phyloP scores from a whole-genome alignment of 1,284 basidiomycete genomes.

The Tetrapyrgos nigripes region DNA sequence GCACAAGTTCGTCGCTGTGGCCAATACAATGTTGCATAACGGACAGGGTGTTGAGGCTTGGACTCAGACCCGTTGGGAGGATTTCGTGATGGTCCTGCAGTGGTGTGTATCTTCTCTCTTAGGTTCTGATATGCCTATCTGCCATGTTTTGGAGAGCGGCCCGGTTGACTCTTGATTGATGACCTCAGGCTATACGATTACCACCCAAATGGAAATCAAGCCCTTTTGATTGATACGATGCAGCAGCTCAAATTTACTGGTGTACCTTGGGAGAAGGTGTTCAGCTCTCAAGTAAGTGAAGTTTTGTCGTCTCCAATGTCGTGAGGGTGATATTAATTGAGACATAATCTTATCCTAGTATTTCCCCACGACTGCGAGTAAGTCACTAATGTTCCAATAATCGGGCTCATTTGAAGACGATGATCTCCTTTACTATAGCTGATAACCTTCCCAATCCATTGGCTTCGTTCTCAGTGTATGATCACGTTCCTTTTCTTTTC shows the following conservation, averaged over 20 bases:
- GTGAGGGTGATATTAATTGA: not conserved
- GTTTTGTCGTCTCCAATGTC: not conserved
- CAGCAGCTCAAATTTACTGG: conserved; percentile 56
- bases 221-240: conserved; percentile 60
- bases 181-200: conserved; percentile 59
- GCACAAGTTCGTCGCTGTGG: conserved; percentile 58
- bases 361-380: not conserved
- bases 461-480: conserved; percentile 15
- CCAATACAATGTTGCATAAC: conserved; percentile 60
- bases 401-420: not conserved
- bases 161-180: no score
- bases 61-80: conserved; percentile 63
- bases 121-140: no score
- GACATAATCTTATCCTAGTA: not conserved
- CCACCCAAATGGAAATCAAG: conserved; percentile 55
- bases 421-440: no score
- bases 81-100: conserved; percentile 59
- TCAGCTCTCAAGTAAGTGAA: conserved; percentile 34
- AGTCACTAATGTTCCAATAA: not conserved
- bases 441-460: conserved; percentile 39
- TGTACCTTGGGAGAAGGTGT: conserved; percentile 53
- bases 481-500: not conserved
- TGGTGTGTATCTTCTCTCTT: no score
- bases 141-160: no score
- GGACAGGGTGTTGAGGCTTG: conserved; percentile 58